These are phyloP conservation scores for Prunus yedoensis DNA, from an alignment of 331 rosid species.

Conservation along the genomic window DNA sequence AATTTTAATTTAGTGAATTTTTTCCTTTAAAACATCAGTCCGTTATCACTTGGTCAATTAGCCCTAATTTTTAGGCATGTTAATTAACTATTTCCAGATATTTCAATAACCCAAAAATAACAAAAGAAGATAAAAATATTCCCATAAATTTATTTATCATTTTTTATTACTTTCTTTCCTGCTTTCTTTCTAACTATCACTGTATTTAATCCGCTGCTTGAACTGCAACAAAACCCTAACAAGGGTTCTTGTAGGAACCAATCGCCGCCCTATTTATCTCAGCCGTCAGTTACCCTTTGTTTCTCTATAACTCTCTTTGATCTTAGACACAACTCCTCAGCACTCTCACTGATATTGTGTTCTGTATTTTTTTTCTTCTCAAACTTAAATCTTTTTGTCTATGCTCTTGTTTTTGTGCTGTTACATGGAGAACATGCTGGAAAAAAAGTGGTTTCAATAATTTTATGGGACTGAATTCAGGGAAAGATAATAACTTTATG, in stretches of 20 bases:
- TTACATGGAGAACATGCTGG: conserved; percentile 14
- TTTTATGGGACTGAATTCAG: conserved; percentile 22
- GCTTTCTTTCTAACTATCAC: conserved; percentile 19
- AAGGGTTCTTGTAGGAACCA: conserved; percentile 71
- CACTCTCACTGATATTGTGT: not conserved
- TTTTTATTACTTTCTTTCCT: not conserved
- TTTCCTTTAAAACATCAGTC: conserved; percentile 23
- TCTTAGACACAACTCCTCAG: conserved; percentile 6
- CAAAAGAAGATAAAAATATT: not conserved
- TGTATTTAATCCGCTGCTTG: conserved; percentile 47
- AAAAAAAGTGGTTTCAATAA: conserved; percentile 13
- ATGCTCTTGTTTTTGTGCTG: not conserved
- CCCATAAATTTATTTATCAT: not conserved
- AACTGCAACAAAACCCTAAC: conserved; percentile 80
- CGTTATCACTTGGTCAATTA: conserved; percentile 63
- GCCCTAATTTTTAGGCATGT: conserved; percentile 41
- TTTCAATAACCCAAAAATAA: not conserved
- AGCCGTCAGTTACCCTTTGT: conserved; percentile 12
- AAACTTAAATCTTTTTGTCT: not conserved
- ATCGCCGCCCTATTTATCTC: conserved; percentile 86
- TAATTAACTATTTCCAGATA: conserved; percentile 24
- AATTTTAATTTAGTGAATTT: not conserved
- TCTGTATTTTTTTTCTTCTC: not conserved
- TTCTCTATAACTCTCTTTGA: conserved; percentile 18
- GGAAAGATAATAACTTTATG: conserved; percentile 5